Evolutionary conservation across 768 basidiomycete genomes (phyloP), one percentile per base, ranked within the genome.

Genomic region (Podaxis sp.): DNA sequence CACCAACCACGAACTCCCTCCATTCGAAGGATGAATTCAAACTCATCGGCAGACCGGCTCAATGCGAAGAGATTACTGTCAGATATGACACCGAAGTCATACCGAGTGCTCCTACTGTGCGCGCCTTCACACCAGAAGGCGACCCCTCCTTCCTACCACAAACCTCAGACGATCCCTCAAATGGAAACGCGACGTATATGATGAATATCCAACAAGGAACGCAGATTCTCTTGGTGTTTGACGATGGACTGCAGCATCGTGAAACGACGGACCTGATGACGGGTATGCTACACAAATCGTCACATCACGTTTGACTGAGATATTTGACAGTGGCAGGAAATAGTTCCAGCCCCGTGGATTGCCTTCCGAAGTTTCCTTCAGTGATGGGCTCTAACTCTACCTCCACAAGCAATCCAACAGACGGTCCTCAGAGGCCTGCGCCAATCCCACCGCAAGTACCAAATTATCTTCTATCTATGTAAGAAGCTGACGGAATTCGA

Each of bases 21-120:
- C 11, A 57, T 60, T 28, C 67, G 57, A 64, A 66, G 58, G 41
- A 66, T 11, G 28, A 60, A 28, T 87, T 77, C 68, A 66, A 70
- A 4, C 40, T 84, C 37, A 61, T 69, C 22, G 68, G 66, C 17
- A 64, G 67, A 10, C 67, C 82, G 17, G 68, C 74, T 2, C 85
- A 87, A 70, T 87, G 86, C 72, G 74, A 78, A 64, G 66, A 77
- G 3, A 81, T 88, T 70, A 72, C 72, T 5, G 69, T 89, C 26
- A 67, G 65, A 2, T 86, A 79, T 69, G 73, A 82, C 55, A 69
- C 74, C 0, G 65, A 70, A 2, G 63, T 68, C 12, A 69, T 75
- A 37, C 52, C 66, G 38, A 63, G 66, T 20, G 70, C 78, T 4
- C 76, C 78, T 1, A 68, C 65, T 3, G 69, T 84, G 69, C 79